Percentiles rank a stretch among this genome's conserved stretches.
Evolutionary conservation across 75 land plant species (phyloP).

Genomic region (Cryptomeria japonica): DNA sequence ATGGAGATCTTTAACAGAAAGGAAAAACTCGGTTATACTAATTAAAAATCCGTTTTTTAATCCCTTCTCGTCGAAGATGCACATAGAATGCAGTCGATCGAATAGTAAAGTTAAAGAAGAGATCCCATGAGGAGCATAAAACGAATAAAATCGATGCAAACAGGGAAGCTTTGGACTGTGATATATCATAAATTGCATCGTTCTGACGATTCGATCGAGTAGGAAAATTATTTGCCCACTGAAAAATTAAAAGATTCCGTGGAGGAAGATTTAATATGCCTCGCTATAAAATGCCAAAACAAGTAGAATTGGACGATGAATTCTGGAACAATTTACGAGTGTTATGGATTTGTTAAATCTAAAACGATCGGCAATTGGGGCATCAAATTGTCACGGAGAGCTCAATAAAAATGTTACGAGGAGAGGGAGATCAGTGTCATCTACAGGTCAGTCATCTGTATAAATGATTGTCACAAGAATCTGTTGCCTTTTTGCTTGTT

Average conservation of each 20-base stretch:
- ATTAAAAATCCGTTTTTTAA: too few relatives aligned
- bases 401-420: neutral
- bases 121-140: too few relatives aligned
- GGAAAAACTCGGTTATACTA: too few relatives aligned
- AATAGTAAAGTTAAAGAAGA: too few relatives aligned
- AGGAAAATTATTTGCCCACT: neutral
- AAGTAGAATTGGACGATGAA: neutral
- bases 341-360: neutral
- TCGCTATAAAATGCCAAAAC: neutral
- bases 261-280: neutral
- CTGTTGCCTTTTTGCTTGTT: too few relatives aligned
- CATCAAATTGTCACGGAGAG: neutral
- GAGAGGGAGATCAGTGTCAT: neutral
- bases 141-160: neutral
- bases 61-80: too few relatives aligned
- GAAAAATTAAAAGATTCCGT: neutral
- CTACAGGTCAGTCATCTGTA: too few relatives aligned
- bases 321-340: neutral
- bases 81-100: too few relatives aligned
- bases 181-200: neutral
- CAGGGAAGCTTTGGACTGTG: neutral
- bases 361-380: neutral
- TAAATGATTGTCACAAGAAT: too few relatives aligned
- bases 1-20: too few relatives aligned
- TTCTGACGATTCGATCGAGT: neutral